Evolutionary conservation across 2,329 filamentous ascomycete genomes (phyloP).

Genomic region (Penicillium sp.): DNA sequence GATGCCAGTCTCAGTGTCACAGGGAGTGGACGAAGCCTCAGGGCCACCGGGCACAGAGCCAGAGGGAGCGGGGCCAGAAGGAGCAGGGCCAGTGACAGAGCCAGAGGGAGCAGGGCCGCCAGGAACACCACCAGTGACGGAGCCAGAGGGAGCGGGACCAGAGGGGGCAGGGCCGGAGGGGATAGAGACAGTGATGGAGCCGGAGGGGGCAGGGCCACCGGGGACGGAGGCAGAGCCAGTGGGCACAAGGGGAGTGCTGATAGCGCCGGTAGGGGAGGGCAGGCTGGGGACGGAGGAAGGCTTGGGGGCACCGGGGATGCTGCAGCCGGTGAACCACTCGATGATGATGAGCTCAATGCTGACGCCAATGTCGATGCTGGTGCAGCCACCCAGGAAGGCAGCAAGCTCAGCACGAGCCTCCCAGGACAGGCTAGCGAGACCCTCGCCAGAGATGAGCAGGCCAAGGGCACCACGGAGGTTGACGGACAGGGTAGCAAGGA

Average conservation of each 20-base stretch:
- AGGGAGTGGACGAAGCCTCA: slow-evolving; percentile 16
- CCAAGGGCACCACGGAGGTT: slow-evolving; percentile 38
- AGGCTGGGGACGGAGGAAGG: slow-evolving; percentile 24
- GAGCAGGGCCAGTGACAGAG: background rate
- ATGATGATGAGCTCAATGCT: slow-evolving; percentile 57
- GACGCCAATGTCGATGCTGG: slow-evolving; percentile 29
- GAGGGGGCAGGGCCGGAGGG: slow-evolving; percentile 9
- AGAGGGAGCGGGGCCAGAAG: background rate
- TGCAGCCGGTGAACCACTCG: slow-evolving; percentile 40
- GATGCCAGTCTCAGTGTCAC: slow-evolving; percentile 21
- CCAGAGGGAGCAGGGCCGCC: slow-evolving; percentile 2
- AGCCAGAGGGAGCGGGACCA: slow-evolving; percentile 9
- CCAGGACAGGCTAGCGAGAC: slow-evolving; percentile 35
- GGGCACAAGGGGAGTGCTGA: slow-evolving; percentile 12
- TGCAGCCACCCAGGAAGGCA: slow-evolving; percentile 40
- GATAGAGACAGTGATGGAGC: no score
- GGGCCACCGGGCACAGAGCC: background rate
- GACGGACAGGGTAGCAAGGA: slow-evolving; percentile 33
- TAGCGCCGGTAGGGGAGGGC: slow-evolving; percentile 15
- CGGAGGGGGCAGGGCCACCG: slow-evolving; percentile 3
- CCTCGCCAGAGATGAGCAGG: slow-evolving; percentile 36
- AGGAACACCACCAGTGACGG: slow-evolving; percentile 13
- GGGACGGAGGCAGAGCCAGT: slow-evolving; percentile 5
- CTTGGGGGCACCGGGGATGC: slow-evolving; percentile 26
- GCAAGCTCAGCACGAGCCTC: slow-evolving; percentile 40